Conservation (phyloP, 805 yeast species). For the Zygotorulaspora chibaensis region DNA sequence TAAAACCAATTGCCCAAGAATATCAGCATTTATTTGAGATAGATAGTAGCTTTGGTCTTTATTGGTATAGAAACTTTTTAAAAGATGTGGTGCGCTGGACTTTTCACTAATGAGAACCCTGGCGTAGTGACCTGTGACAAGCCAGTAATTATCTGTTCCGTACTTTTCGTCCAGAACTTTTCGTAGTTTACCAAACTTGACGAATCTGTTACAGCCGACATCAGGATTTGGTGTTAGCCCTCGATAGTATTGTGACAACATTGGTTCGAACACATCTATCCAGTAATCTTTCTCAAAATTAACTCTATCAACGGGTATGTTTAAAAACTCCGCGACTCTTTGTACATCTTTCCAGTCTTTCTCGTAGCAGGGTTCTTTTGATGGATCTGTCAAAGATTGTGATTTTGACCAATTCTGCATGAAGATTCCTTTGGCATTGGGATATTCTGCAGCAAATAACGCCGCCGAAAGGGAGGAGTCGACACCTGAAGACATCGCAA, state of each 20-base stretch:
- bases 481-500: conserved; percentile 97
- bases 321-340: conserved; percentile 52
- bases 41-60: conserved; percentile 94
- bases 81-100: conserved; percentile 41
- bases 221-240: conserved; percentile 97
- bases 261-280: conserved; percentile 88
- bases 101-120: conserved; percentile 38
- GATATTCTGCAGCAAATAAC: conserved; percentile 48
- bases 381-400: conserved; percentile 33
- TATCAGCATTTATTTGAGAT: conserved; percentile 53
- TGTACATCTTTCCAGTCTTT: conserved; percentile 85
- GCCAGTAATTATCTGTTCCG: conserved; percentile 57
- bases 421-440: conserved; percentile 72
- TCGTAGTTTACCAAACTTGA: conserved; percentile 80
- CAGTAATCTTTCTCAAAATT: conserved; percentile 90
- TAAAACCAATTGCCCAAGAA: conserved; percentile 51
- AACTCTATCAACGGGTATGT: conserved; percentile 68
- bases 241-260: conserved; percentile 63
- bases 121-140: conserved; percentile 86
- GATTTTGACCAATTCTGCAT: conserved; percentile 86
- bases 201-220: conserved; percentile 75
- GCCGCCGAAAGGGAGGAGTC: conserved; percentile 90
- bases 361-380: conserved; percentile 62
- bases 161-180: conserved; percentile 46
- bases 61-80: conserved; percentile 51